A percentile compares a stretch with the other conserved stretches of the same genome.
phyloP scores from a whole-genome alignment of 2,329 filamentous ascomycete genomes.

The Trichoderma afroharzianum region DNA sequence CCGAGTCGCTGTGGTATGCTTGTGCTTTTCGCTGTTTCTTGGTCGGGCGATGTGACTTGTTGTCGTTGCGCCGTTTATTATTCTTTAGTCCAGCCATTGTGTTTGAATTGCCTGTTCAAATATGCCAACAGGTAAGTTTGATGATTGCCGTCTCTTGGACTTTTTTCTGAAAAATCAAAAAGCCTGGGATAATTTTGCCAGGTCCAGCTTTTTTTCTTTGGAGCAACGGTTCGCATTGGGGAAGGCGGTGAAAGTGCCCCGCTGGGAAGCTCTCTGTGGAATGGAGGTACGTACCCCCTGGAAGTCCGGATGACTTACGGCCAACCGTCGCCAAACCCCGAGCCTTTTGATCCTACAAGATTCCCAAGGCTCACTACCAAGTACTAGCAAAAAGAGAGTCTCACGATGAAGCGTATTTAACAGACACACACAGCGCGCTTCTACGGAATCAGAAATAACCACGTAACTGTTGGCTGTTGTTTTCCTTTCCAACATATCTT shows the following conservation, averaged over 20 bases:
- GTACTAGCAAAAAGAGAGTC: too few relatives aligned
- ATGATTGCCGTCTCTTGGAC: slow-evolving; percentile 2
- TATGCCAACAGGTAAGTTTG: slow-evolving; percentile 14
- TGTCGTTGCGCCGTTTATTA: slow-evolving; percentile 33
- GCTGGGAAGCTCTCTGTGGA: background rate
- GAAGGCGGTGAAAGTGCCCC: slow-evolving; percentile 16
- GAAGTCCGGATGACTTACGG: background rate
- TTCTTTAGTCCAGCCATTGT: slow-evolving; percentile 33
- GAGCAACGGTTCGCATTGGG: background rate
- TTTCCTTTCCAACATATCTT: background rate
- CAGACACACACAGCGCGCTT: background rate
- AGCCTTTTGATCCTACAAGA: background rate
- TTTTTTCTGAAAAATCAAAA: background rate
- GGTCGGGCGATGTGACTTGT: slow-evolving; percentile 37
- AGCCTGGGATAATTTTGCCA: slow-evolving; percentile 10
- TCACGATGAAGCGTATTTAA: background rate
- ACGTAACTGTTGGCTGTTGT: background rate
- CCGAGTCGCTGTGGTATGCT: slow-evolving; percentile 53
- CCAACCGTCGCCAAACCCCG: background rate
- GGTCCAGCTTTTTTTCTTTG: slow-evolving; percentile 13
- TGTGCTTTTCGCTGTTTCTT: slow-evolving; percentile 53
- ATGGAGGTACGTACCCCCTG: background rate
- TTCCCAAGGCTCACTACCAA: background rate
- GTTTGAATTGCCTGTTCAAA: slow-evolving; percentile 3
- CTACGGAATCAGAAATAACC: background rate